Percentiles rank a stretch among this genome's conserved stretches.
phyloP scores from a whole-genome alignment of 495 filamentous ascomycete genomes.

The Talaromyces proteolyticus region DNA sequence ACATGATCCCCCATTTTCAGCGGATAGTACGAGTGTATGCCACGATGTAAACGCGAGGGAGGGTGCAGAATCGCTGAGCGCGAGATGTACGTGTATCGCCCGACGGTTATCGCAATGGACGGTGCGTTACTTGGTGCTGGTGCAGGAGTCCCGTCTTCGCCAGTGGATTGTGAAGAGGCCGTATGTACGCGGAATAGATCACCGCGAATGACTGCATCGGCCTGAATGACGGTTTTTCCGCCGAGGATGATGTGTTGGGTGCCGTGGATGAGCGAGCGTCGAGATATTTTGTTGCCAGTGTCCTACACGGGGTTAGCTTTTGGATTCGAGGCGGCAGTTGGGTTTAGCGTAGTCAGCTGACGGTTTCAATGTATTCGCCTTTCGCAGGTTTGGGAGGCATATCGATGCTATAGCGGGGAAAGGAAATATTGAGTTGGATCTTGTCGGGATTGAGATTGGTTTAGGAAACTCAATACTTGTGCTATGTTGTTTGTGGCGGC shows the following conservation, averaged over 20 bases:
- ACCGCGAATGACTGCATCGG: conserved; percentile 85
- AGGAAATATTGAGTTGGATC: no score
- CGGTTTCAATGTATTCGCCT: conserved; percentile 96
- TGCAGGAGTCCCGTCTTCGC: conserved; percentile 18
- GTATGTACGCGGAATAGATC: conserved; percentile 66
- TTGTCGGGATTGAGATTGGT: no score
- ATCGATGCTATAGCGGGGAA: no score
- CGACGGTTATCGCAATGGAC: conserved; percentile 66
- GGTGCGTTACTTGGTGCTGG: conserved; percentile 20
- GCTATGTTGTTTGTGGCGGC: neutral
- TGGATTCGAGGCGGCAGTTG: neutral
- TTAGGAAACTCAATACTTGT: no score
- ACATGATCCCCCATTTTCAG: conserved; percentile 91
- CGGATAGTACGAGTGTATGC: conserved; percentile 61
- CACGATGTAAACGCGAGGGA: conserved; percentile 61
- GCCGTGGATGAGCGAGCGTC: conserved; percentile 81
- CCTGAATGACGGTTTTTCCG: conserved; percentile 89
- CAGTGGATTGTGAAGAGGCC: conserved; percentile 23
- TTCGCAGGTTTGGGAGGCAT: conserved; percentile 76
- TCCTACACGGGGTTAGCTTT: conserved; percentile 49
- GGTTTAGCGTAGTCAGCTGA: conserved; percentile 28
- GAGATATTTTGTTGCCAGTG: conserved; percentile 97
- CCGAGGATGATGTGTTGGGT: conserved; percentile 97
- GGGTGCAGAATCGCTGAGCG: conserved; percentile 60
- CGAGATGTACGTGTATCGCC: conserved; percentile 81